Base-by-base conservation (phyloP, 306 rosid species). In the Vicia villosa region DNA sequence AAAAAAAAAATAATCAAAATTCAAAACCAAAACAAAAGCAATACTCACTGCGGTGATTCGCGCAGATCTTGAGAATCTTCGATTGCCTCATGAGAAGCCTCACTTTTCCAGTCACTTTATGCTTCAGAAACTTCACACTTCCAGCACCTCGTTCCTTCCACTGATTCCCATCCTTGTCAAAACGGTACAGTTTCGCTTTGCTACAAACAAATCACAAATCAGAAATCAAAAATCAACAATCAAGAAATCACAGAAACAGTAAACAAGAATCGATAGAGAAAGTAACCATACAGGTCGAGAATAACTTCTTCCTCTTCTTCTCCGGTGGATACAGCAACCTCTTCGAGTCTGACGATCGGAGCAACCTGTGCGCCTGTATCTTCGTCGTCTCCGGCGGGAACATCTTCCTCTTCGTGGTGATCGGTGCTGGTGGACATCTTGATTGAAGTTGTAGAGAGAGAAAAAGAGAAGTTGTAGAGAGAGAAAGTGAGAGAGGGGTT, bases 81-180 rank as follows among this genome's bases (percentile, higher is more conserved):
- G 98, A 89, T 64, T 89, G 98, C 32, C 98, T 84, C 96, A 92
- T 85, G 9, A 92, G 89, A 57, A 92, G 96, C 21, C 96, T 84
- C 57, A 88, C 95, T 69, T 86, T 92, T 5, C 91, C 86, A 1
- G 82, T 32, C 65, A 81, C 81, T 2, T 82, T 89, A 69, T 92
- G 98, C 83, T 80, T 89, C 63, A 92, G 75, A 59, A 92, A 78
- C 77, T 85, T 92, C 26, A 92, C 96, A 10, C 88, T 83, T 9
- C 98, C 98, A 3, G 91, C 95, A 17, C 98, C 96, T 32, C 96
- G 78, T 75, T 92, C 98, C 69, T 92, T 92, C 96, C 98, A 92
- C 63, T 87, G 96, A 12, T 84, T 89, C 43, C 96, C 96, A 6
- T 87, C 92, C 75, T 84, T 92, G 56, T 92, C 97, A n/a, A 86